phyloP scores from a whole-genome alignment of 805 yeast genomes.

The Yarrowia sp. region DNA sequence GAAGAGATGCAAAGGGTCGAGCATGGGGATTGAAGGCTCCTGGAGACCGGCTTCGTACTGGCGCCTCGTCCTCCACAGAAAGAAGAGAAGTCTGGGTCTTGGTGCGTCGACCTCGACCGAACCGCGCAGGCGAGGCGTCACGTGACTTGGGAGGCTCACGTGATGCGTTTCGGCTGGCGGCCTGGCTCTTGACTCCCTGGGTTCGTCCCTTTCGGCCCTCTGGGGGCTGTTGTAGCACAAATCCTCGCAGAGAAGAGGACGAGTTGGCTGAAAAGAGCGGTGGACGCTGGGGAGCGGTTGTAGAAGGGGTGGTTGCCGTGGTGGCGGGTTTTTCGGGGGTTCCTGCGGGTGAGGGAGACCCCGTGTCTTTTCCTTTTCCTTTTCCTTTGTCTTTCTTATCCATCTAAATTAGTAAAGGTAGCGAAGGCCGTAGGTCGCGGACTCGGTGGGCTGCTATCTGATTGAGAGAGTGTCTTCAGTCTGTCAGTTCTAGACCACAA shows the following conservation, averaged over 20 bases:
- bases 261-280: slow-evolving; percentile 23
- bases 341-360: slow-evolving; percentile 17
- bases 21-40: slow-evolving; percentile 27
- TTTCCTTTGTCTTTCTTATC: slow-evolving; percentile 18
- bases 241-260: slow-evolving; percentile 25
- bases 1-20: slow-evolving; percentile 34
- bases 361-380: slow-evolving; percentile 22
- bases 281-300: slow-evolving; percentile 5
- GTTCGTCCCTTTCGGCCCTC: slow-evolving; percentile 28
- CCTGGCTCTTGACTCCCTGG: slow-evolving; percentile 16
- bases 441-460: too few relatives aligned
- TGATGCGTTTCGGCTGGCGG: slow-evolving; percentile 7
- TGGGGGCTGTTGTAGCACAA: slow-evolving; percentile 22
- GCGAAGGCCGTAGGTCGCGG: not conserved
- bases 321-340: slow-evolving; percentile 19
- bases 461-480: too few relatives aligned
- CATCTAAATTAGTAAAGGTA: slow-evolving; percentile 5
- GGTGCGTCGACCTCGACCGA: slow-evolving; percentile 1
- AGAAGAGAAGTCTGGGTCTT: slow-evolving; percentile 9
- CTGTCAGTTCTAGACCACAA: too few relatives aligned
- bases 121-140: slow-evolving; percentile 17
- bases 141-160: slow-evolving; percentile 26
- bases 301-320: not conserved
- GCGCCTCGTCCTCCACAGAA: slow-evolving; percentile 8
- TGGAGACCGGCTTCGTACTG: slow-evolving; percentile 12